Evolutionary conservation across 768 basidiomycete genomes (phyloP).

Genomic region (Suillus fuscotomentosus): DNA sequence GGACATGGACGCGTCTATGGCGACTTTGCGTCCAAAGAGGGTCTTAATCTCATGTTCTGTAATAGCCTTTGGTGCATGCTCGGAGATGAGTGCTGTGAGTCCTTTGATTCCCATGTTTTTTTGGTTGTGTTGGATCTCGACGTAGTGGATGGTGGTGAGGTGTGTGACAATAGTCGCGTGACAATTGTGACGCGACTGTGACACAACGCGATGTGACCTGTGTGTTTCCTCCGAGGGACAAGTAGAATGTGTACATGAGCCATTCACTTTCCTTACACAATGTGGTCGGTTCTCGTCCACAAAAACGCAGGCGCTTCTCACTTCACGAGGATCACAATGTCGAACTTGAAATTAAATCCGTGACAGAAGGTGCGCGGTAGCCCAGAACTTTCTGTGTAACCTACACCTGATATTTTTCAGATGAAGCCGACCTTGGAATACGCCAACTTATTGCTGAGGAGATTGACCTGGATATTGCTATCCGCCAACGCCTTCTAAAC

Average conservation of each 20-base stretch:
- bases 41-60: conserved; percentile 94
- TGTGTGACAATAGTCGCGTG: conserved; percentile 5
- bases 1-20: conserved; percentile 97
- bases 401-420: conserved; percentile 4
- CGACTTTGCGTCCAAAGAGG: conserved; percentile 96
- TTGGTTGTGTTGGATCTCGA: not conserved
- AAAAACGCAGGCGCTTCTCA: conserved; percentile 12
- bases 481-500: conserved; percentile 40
- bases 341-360: conserved; percentile 11
- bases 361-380: conserved; percentile 18
- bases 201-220: conserved; percentile 3
- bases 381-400: not conserved
- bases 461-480: conserved; percentile 41
- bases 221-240: not conserved
- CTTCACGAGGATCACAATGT: conserved; percentile 10
- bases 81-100: conserved; percentile 82
- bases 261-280: conserved; percentile 15
- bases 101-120: conserved; percentile 89
- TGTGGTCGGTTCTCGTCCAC: conserved; percentile 12
- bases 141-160: conserved; percentile 2
- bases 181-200: conserved; percentile 7
- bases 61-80: conserved; percentile 87
- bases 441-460: conserved; percentile 33
- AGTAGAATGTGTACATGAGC: conserved; percentile 25
- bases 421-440: conserved; percentile 16